Conservation (phyloP, 176 grass and related monocot genomes). For the Cenchrus americanus region DNA sequence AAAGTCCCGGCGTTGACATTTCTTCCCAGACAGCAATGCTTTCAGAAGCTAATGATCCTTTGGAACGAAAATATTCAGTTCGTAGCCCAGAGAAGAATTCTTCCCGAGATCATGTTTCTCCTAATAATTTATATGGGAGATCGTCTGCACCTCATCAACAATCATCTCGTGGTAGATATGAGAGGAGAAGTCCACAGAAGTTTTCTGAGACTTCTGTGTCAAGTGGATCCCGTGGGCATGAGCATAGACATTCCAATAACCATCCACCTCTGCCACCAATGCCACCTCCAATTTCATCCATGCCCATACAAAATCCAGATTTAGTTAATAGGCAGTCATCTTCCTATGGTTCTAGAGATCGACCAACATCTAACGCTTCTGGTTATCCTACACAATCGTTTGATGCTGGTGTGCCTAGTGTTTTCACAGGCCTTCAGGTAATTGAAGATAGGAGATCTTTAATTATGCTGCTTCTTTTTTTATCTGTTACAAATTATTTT, state of each 20-base stretch:
- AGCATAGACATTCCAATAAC: constrained; percentile 56
- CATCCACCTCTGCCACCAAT: constrained; percentile 86
- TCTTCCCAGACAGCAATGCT: constrained; percentile 39
- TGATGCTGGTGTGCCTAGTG: constrained; percentile 58
- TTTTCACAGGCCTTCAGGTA: constrained; percentile 66
- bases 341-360: constrained; percentile 62
- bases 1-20: constrained; percentile 35
- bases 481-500: constrained; percentile 22
- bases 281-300: constrained; percentile 66
- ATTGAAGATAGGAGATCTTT: constrained; percentile 35
- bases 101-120: constrained; percentile 53
- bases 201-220: constrained; percentile 48
- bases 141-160: constrained; percentile 43
- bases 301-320: constrained; percentile 60
- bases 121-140: constrained; percentile 36
- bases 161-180: constrained; percentile 46
- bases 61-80: constrained; percentile 45
- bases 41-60: constrained; percentile 51
- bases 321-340: constrained; percentile 53
- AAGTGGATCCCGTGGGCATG: constrained; percentile 51
- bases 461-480: constrained; percentile 40
- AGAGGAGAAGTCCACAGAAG: constrained; percentile 52
- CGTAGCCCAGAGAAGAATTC: constrained; percentile 39
- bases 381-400: constrained; percentile 76
- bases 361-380: constrained; percentile 61